These are phyloP conservation scores for Sugiyamaella smithiae DNA, from an alignment of 805 yeast genomes.

Conservation along the genomic window DNA sequence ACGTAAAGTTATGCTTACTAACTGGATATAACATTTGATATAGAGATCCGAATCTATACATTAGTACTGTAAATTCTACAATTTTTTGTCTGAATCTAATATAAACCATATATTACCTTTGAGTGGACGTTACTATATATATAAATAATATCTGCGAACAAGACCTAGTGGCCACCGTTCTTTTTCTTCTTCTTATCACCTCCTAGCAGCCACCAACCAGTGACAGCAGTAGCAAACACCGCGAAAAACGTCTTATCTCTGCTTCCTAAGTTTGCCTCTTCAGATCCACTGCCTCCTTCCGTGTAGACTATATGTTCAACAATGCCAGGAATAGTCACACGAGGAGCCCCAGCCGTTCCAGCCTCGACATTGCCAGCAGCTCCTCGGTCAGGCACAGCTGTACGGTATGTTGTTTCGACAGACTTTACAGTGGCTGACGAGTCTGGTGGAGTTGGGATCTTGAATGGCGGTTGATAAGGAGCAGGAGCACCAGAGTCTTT, in stretches of 20 bases:
- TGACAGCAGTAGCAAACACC: constrained; percentile 33
- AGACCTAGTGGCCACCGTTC: too few relatives aligned
- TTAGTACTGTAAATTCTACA: too few relatives aligned
- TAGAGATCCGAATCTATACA: too few relatives aligned
- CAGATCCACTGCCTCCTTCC: constrained; percentile 3
- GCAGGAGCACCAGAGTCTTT: constrained; percentile 2
- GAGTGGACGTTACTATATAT: too few relatives aligned
- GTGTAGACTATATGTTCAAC: constrained; percentile 1
- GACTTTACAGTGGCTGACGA: constrained; percentile 16
- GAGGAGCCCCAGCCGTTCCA: constrained; percentile 25
- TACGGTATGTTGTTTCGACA: constrained; percentile 13
- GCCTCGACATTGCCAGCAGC: constrained; percentile 23
- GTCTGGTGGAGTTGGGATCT: constrained; percentile 34
- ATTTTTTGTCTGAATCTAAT: too few relatives aligned
- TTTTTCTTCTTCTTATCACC: constrained; percentile 17
- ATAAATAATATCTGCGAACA: too few relatives aligned
- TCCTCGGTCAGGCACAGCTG: constrained; percentile 23
- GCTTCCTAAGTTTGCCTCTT: constrained; percentile 21
- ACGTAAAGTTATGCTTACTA: too few relatives aligned
- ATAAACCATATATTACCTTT: too few relatives aligned
- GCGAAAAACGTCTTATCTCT: constrained; percentile 35
- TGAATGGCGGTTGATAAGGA: constrained; percentile 18
- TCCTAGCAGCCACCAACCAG: constrained; percentile 39
- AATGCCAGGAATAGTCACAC: constrained; percentile 18
- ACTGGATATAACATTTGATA: too few relatives aligned